Percentiles rank a stretch among this genome's conserved stretches.
Conservation (phyloP, 306 rosid species). For the Cicer bijugum region DNA sequence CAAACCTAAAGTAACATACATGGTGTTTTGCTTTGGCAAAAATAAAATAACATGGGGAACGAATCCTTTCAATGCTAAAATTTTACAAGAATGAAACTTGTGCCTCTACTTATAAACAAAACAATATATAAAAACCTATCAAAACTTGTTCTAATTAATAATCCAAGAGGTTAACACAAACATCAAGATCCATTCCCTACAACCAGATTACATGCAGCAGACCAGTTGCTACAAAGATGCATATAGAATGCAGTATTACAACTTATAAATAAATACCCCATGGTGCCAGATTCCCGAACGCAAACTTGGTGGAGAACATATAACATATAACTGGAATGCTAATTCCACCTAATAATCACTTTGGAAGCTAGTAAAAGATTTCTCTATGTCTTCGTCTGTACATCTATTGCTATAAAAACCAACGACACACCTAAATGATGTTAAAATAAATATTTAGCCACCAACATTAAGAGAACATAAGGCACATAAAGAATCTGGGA, state of each 20-base stretch:
- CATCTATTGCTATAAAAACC: conserved; percentile 16
- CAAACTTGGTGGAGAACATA: conserved; percentile 9
- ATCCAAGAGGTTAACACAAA: background rate
- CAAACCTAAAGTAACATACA: conserved; percentile 9
- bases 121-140: background rate
- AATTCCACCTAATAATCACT: conserved; percentile 16
- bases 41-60: background rate
- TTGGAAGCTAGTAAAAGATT: conserved; percentile 24
- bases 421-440: conserved; percentile 23
- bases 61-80: conserved; percentile 14
- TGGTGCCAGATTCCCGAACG: background rate
- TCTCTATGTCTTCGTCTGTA: conserved; percentile 10
- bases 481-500: background rate
- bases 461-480: conserved; percentile 5
- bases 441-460: conserved; percentile 22
- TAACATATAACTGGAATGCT: conserved; percentile 31
- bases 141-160: background rate
- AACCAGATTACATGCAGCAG: conserved; percentile 30
- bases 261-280: conserved; percentile 25
- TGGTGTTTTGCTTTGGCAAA: too few relatives aligned
- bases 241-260: conserved; percentile 3
- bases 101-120: background rate
- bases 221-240: conserved; percentile 2
- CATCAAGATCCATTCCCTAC: conserved; percentile 2
- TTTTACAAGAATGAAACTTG: background rate